phyloP scores from a whole-genome alignment of 78 protist species.

The Dictyostelium capitatum region DNA sequence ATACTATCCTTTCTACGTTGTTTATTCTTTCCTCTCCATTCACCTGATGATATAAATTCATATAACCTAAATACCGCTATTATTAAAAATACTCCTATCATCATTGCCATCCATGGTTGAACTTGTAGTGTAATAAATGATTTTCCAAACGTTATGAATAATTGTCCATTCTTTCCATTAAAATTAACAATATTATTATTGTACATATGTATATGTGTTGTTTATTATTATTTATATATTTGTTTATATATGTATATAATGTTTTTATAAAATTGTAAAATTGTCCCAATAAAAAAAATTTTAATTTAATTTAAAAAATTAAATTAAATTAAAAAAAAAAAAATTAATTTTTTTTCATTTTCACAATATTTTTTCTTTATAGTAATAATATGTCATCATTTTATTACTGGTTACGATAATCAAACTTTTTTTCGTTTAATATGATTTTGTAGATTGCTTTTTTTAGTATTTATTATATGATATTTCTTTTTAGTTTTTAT shows the following conservation, averaged over 20 bases:
- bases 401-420: no score
- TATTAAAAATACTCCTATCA: constrained; percentile 71
- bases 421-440: no score
- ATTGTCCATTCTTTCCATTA: constrained; percentile 6
- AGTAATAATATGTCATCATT: no score
- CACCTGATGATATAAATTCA: constrained; percentile 38
- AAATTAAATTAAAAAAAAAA: no score
- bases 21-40: neutral
- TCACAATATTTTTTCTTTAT: no score
- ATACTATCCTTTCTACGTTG: constrained; percentile 58
- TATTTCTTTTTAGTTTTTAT: no score
- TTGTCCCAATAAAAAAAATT: no score
- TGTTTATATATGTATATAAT: neutral
- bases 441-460: no score
- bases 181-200: constrained; percentile 11
- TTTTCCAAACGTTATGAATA: constrained; percentile 20
- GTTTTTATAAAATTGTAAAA: neutral
- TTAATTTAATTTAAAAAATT: no score
- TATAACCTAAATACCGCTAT: constrained; percentile 49
- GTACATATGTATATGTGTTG: neutral
- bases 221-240: neutral
- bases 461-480: no score
- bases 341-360: no score
- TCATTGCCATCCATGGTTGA: constrained; percentile 85
- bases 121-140: neutral